Evolutionary conservation across 2,329 filamentous ascomycete species (phyloP).

Genomic region (Cytospora leucostoma): DNA sequence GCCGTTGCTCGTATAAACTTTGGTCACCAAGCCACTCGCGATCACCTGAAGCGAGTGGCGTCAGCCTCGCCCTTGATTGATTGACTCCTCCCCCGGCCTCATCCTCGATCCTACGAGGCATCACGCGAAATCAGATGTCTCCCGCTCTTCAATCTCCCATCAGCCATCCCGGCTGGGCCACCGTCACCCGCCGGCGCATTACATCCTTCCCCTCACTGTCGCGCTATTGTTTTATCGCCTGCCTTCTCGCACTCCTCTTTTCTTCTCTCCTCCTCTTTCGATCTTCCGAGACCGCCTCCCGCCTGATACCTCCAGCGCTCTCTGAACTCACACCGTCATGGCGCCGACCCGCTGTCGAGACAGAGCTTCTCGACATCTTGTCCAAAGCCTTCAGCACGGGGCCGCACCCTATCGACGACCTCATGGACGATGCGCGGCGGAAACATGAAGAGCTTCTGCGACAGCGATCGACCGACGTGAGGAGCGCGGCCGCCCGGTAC

Average conservation of each 20-base stretch:
- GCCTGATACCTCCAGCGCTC: conserved; percentile 16
- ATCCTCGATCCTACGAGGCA: background rate
- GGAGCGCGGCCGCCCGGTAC: conserved; percentile 48
- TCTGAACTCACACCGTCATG: conserved; percentile 22
- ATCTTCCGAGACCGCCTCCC: conserved; percentile 15
- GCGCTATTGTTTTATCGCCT: conserved; percentile 24
- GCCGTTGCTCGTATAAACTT: background rate
- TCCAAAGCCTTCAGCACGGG: conserved; percentile 19
- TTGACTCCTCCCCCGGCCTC: background rate
- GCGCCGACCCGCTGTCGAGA: conserved; percentile 27
- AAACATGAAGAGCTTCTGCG: conserved; percentile 42
- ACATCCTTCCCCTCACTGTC: conserved; percentile 10
- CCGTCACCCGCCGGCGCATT: conserved; percentile 22
- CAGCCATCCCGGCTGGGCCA: conserved; percentile 22
- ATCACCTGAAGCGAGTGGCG: too few species aligned
- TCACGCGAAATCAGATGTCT: conserved; percentile 9
- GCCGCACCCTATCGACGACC: conserved; percentile 47
- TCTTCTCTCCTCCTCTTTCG: conserved; percentile 26
- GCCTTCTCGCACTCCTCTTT: conserved; percentile 20
- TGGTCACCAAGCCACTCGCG: too few species aligned
- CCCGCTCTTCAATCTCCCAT: conserved; percentile 21
- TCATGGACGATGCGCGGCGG: conserved; percentile 44
- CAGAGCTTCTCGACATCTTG: conserved; percentile 27
- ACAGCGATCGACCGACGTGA: conserved; percentile 46
- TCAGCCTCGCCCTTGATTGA: conserved; percentile 4